A percentile compares a stretch with the other conserved stretches of the same genome.
phyloP scores from a whole-genome alignment of 257 asterid species.

The Avicennia marina region DNA sequence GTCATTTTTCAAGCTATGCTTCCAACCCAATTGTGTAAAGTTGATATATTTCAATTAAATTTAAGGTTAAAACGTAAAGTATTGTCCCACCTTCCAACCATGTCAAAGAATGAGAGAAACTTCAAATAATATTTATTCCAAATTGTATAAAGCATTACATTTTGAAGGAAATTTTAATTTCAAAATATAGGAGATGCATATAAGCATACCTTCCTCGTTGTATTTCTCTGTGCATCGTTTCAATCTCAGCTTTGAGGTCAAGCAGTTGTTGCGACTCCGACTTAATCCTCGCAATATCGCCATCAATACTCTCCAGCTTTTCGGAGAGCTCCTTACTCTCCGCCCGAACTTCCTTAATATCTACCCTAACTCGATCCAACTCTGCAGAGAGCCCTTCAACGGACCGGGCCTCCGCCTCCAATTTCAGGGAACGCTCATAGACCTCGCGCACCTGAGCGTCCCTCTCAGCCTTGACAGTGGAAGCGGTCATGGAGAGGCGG shows the following conservation, averaged over 20 bases:
- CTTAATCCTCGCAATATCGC: slow-evolving; percentile 30
- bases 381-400: slow-evolving; percentile 32
- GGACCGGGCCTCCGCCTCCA: slow-evolving; percentile 63
- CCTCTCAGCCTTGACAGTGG: slow-evolving; percentile 57
- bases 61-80: too few relatives aligned
- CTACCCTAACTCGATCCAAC: slow-evolving; percentile 45
- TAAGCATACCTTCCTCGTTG: slow-evolving; percentile 78
- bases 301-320: slow-evolving; percentile 42
- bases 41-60: too few relatives aligned
- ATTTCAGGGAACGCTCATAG: slow-evolving; percentile 44
- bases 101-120: too few relatives aligned
- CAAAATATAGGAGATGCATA: not conserved
- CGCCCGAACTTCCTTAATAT: slow-evolving; percentile 36
- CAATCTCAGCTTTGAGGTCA: slow-evolving; percentile 47
- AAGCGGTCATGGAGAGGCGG: slow-evolving; percentile 50
- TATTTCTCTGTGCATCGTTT: slow-evolving; percentile 44
- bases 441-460: slow-evolving; percentile 71
- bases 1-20: too few relatives aligned
- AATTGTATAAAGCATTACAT: too few relatives aligned
- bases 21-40: too few relatives aligned
- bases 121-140: too few relatives aligned
- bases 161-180: too few relatives aligned
- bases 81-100: too few relatives aligned
- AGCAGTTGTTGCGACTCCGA: slow-evolving; percentile 39
- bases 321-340: slow-evolving; percentile 44